These are phyloP conservation scores for Microdochium trichocladiopsis DNA, from an alignment of 2,329 filamentous ascomycete genomes.

Conservation along the genomic window DNA sequence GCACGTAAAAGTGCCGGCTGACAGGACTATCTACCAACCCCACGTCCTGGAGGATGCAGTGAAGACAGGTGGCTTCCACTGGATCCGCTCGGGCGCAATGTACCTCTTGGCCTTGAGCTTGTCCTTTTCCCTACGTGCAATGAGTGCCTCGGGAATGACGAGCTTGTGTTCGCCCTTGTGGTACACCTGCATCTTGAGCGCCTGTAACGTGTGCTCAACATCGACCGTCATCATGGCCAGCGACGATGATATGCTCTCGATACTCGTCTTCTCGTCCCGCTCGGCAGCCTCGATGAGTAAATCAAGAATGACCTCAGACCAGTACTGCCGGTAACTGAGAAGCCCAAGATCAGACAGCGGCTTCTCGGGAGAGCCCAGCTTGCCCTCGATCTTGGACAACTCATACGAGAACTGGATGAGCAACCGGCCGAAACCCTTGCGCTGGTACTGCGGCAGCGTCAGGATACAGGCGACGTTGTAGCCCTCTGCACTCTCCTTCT, in stretches of 20 bases:
- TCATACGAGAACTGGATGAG: constrained; percentile 98
- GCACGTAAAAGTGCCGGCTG: no score
- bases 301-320: constrained; percentile 92
- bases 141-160: constrained; percentile 77
- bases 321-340: constrained; percentile 92
- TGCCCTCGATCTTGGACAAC: constrained; percentile 88
- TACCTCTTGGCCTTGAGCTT: constrained; percentile 68
- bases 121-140: constrained; percentile 73
- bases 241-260: constrained; percentile 72
- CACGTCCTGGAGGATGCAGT: constrained; percentile 84
- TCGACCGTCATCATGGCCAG: constrained; percentile 97
- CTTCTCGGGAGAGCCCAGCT: constrained; percentile 93
- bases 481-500: constrained; percentile 92
- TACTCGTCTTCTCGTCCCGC: constrained; percentile 65
- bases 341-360: constrained; percentile 90
- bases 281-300: constrained; percentile 69
- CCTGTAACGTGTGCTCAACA: constrained; percentile 89
- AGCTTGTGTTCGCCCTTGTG: constrained; percentile 96
- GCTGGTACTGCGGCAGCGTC: constrained; percentile 91
- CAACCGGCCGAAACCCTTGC: constrained; percentile 86
- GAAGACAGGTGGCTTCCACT: constrained; percentile 96
- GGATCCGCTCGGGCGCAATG: constrained; percentile 72
- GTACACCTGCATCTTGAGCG: constrained; percentile 90
- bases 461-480: constrained; percentile 99
- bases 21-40: constrained; percentile 67